Base-by-base conservation (phyloP, 768 basidiomycete genomes). In the Phanerodontia chrysosporium region DNA sequence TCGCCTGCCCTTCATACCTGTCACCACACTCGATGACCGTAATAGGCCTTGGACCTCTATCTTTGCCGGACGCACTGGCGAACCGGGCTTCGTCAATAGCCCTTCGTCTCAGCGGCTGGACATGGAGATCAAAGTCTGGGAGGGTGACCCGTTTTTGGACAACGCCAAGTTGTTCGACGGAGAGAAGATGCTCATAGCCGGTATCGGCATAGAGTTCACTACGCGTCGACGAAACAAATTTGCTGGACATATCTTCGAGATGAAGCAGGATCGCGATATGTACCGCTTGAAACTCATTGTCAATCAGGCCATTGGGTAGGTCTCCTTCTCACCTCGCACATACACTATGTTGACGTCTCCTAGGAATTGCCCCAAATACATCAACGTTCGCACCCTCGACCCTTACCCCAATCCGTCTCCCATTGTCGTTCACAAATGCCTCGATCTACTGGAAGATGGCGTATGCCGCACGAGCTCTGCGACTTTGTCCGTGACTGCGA, bases 331-430 rank as follows among this genome's bases (percentile, higher is more conserved):
- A n/a, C 24, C n/a, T 1, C 18, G 22, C 32, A 8, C 29, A 22
- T 16, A 28, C 14, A 4, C 4, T 18, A 29, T 48, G 29, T 51
- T 21, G 25, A 7, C 24, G 45, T 57, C 27, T 42, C 9, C 30
- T n/a, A 86, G 86, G 48, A 86, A 86, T 59, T 87, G 85, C 65
- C 86, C 86, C 10, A 88, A 87, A 64, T 88, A 88, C 60, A 87
- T 87, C 65, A 84, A 78, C 51, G 66, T 80, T 44, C 80, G 84
- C 16, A 75, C 83, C 12, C 71, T 87, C 9, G 65, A 72, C 21
- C 73, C 83, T 1, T 68, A 77, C 59, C 66, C 76, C 0, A 57
- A 74, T 21, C 74, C 76, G 1, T 58, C 67, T 18, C 78, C 83
- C 0, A 65, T 58, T 2, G 67, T 86, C 25, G 64, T 64, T 0